Evolutionary conservation across 371 early-diverging fungal species (phyloP), one percentile per base, ranked within the genome.

Genomic region (Catenaria anguillulae): DNA sequence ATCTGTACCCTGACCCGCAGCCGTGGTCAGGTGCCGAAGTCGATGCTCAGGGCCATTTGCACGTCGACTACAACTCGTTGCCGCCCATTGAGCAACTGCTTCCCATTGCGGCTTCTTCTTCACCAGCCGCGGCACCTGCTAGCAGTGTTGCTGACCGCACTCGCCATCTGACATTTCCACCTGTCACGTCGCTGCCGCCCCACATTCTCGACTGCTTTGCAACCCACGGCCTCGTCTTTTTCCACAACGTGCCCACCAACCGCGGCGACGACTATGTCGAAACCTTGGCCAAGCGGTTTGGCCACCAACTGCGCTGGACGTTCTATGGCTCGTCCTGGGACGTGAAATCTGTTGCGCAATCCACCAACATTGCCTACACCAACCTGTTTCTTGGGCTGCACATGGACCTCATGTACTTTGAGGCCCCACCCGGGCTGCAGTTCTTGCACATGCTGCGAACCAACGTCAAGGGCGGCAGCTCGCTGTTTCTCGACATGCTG

Each of bases 401-500:
- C 68, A 92, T 92, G 93, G 93, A 92, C 77, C 74, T 92, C 59
- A 74, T 90, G 90, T 88, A 79, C 73, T 80, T 83, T 70, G 91
- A 92, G 66, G 73, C 86, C 10, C 92, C 93, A 6, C 92, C 93
- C 4, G 92, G 89, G 0, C 66, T 92, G 33, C 92, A 92, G 67
- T 70, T 91, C 40, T 74, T 91, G 43, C 91, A 91, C 65, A 80
- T 84, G 66, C 72, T 91, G 43, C 73, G 86, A 56, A 90, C 90
- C 70, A 73, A 74, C 12, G 90, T 86, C 12, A 81, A 72, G 0
- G 92, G 92, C 45, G 93, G 93, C 0, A 72, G 80, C 6, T 84
- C 82, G 52, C 83, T 86, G 37, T 91, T 91, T 67, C 76, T 87
- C 37, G 93, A 92, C 65, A 79, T 50, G 52, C 13, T 4, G 29